Evolutionary conservation across 2,329 filamentous ascomycete genomes (phyloP).

Genomic region (Talaromyces pinophilus): DNA sequence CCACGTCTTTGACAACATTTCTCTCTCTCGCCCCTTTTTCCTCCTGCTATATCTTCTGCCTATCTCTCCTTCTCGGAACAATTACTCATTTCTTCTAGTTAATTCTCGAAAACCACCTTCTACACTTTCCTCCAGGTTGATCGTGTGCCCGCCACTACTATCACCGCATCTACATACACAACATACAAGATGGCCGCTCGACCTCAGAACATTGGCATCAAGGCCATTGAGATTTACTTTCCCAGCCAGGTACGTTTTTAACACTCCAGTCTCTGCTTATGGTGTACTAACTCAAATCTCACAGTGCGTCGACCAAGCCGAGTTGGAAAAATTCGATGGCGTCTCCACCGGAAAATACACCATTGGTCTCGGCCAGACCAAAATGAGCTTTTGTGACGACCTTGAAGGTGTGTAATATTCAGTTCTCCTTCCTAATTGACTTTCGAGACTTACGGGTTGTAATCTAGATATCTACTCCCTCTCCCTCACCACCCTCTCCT

Average conservation of each 20-base stretch:
- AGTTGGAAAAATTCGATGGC: constrained; percentile 85
- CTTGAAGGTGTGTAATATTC: constrained; percentile 64
- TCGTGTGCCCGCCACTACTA: not conserved
- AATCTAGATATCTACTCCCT: constrained; percentile 80
- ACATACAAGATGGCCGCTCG: constrained; percentile 63
- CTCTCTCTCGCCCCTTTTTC: not conserved
- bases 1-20: constrained; percentile 1
- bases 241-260: constrained; percentile 71
- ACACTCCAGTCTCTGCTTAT: not conserved
- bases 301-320: constrained; percentile 79
- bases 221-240: constrained; percentile 89
- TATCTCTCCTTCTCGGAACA: not conserved
- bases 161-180: not conserved
- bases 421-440: not conserved
- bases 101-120: not conserved
- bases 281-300: not conserved
- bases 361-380: constrained; percentile 85
- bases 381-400: constrained; percentile 91
- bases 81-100: not conserved
- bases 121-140: not conserved
- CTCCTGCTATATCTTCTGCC: not conserved
- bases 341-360: constrained; percentile 82
- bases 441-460: not conserved
- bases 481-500: constrained; percentile 73
- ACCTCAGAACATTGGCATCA: constrained; percentile 86